These are phyloP conservation scores for Penicillium silybi DNA, from an alignment of 495 filamentous ascomycete genomes.

Conservation along the genomic window DNA sequence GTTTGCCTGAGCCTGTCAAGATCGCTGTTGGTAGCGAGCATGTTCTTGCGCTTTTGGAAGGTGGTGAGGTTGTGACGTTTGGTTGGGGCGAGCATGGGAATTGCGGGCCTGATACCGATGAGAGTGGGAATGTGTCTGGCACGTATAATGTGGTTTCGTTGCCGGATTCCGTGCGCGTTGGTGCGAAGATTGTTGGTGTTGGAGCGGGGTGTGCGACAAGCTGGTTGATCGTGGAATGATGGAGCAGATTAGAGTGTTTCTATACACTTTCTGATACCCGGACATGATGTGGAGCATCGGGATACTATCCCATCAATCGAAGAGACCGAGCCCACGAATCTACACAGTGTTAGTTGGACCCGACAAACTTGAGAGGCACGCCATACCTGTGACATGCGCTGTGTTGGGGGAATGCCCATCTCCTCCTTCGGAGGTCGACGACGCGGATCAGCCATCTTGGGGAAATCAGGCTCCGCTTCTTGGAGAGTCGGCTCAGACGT, in stretches of 20 bases:
- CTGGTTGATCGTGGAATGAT: conserved; percentile 59
- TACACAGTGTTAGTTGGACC: conserved; percentile 19
- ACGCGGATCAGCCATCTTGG: conserved; percentile 10
- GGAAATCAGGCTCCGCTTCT: conserved; percentile 21
- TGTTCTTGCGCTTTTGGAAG: conserved; percentile 60
- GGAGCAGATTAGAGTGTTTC: neutral
- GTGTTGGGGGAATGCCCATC: conserved; percentile 47
- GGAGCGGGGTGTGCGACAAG: conserved; percentile 88
- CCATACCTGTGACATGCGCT: conserved; percentile 47
- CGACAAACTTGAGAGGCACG: neutral
- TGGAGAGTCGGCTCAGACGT: conserved; percentile 32
- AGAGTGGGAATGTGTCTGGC: conserved; percentile 61
- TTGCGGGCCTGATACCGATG: conserved; percentile 66
- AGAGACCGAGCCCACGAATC: conserved; percentile 43
- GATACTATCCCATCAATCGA: conserved; percentile 29
- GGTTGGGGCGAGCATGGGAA: conserved; percentile 99
- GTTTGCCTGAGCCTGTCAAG: conserved; percentile 45
- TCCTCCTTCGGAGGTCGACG: conserved; percentile 22
- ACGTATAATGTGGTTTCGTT: conserved; percentile 59
- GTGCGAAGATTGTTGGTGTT: conserved; percentile 46
- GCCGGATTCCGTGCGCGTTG: conserved; percentile 18
- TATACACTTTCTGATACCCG: neutral
- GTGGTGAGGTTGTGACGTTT: conserved; percentile 66
- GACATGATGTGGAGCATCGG: neutral
- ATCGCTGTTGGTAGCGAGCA: conserved; percentile 89